Conservation (phyloP, 2,329 filamentous ascomycete species). For the Colletotrichum sp. region DNA sequence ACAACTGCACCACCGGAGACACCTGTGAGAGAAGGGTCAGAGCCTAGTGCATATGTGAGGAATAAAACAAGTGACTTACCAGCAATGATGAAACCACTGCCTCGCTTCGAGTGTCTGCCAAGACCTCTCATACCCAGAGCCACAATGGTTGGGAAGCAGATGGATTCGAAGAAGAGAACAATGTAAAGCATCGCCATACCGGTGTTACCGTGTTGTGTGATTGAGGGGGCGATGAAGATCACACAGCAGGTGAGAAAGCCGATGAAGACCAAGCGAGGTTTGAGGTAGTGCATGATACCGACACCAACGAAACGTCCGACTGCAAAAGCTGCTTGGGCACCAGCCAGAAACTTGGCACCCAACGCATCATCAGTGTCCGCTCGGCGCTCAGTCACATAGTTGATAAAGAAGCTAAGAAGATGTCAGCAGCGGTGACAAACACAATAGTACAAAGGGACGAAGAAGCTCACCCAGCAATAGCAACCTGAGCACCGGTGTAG, state of each 20-base stretch:
- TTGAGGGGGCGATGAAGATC: conserved; percentile 55
- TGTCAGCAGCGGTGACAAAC: conserved; percentile 67
- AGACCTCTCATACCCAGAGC: conserved; percentile 62
- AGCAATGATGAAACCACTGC: conserved; percentile 66
- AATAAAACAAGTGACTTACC: conserved; percentile 36
- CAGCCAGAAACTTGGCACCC: conserved; percentile 73
- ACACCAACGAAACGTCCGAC: conserved; percentile 73
- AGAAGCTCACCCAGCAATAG: conserved; percentile 65
- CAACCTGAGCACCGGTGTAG: conserved; percentile 76
- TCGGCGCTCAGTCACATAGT: conserved; percentile 66
- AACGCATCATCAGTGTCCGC: conserved; percentile 52
- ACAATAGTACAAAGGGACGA: neutral
- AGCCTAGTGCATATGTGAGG: conserved; percentile 55
- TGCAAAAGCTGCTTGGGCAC: conserved; percentile 76
- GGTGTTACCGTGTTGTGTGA: conserved; percentile 50
- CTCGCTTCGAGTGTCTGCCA: conserved; percentile 78
- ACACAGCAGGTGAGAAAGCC: conserved; percentile 54
- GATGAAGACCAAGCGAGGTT: conserved; percentile 39
- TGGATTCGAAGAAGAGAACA: conserved; percentile 62
- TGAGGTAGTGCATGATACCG: conserved; percentile 48
- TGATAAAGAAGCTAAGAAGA: conserved; percentile 73
- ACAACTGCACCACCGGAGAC: conserved; percentile 77
- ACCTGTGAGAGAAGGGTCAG: conserved; percentile 66
- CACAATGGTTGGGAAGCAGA: conserved; percentile 66
- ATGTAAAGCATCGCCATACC: conserved; percentile 61